Evolutionary conservation across 2,329 filamentous ascomycete species (phyloP).

Genomic region (Ophiostoma triangulosporum): DNA sequence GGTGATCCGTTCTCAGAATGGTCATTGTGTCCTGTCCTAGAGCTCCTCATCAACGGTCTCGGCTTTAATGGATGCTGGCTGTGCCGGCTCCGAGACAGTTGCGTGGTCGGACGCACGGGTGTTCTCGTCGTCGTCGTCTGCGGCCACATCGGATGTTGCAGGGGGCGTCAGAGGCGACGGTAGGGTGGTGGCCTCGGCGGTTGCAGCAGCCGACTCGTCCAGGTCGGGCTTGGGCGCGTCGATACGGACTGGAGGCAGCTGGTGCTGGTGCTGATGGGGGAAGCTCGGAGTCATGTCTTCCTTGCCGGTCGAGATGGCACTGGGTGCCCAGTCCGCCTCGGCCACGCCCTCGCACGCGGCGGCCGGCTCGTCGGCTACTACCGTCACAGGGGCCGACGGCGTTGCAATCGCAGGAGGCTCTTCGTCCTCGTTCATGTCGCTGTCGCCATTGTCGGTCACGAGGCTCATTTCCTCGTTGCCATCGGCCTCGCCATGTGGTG

Average conservation of each 20-base stretch:
- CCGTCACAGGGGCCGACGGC: slow-evolving; percentile 4
- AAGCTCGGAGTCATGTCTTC: background rate
- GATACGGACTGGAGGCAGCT: background rate
- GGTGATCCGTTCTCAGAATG: background rate
- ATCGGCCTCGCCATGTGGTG: slow-evolving; percentile 1
- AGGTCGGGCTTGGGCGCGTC: background rate
- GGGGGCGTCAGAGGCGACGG: slow-evolving; percentile 10
- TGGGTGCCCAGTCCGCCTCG: background rate
- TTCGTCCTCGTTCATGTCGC: slow-evolving; percentile 13
- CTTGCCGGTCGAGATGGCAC: background rate
- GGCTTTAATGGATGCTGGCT: background rate
- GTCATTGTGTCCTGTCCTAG: background rate
- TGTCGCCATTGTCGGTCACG: slow-evolving; percentile 14
- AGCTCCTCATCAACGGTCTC: background rate
- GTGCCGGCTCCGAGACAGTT: background rate
- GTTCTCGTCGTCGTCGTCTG: background rate
- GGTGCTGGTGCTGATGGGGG: background rate
- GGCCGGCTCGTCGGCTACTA: background rate
- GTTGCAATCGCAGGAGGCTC: slow-evolving; percentile 11
- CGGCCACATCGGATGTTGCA: slow-evolving; percentile 7
- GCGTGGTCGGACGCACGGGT: background rate
- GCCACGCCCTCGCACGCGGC: background rate
- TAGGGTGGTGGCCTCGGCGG: background rate
- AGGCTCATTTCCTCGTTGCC: slow-evolving; percentile 11
- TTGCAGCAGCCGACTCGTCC: background rate